A percentile compares a stretch with the other conserved stretches of the same genome.
Conservation (phyloP, 2,329 filamentous ascomycete species). For the Chaetomiaceae sp. region DNA sequence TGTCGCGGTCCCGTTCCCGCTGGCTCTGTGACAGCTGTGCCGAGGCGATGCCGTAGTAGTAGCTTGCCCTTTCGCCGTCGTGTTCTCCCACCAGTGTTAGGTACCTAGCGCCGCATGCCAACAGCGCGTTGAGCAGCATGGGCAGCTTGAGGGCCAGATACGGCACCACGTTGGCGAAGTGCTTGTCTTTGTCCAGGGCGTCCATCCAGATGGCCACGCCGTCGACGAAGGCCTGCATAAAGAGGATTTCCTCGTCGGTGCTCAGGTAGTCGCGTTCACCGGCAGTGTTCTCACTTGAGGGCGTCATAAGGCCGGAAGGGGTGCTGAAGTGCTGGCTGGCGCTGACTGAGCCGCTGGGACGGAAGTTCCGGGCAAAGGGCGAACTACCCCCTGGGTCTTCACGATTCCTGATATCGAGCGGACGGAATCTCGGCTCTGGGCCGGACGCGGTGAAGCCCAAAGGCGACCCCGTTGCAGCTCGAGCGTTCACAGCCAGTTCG, state of each 20-base stretch:
- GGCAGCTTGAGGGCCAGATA: slow-evolving; percentile 77
- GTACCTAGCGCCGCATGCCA: slow-evolving; percentile 85
- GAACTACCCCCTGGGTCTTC: slow-evolving; percentile 25
- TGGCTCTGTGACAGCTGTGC: slow-evolving; percentile 70
- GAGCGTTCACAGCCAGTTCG: background rate
- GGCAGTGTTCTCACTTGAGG: slow-evolving; percentile 37
- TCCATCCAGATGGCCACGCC: slow-evolving; percentile 95
- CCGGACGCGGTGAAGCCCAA: background rate
- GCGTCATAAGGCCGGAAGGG: slow-evolving; percentile 36
- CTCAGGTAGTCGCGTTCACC: slow-evolving; percentile 60
- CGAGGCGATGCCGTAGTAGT: slow-evolving; percentile 84
- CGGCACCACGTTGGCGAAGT: slow-evolving; percentile 81
- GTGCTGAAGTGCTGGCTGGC: slow-evolving; percentile 31
- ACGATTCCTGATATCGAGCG: slow-evolving; percentile 31
- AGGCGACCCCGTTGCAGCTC: background rate
- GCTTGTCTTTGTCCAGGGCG: slow-evolving; percentile 76
- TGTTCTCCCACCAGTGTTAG: slow-evolving; percentile 67
- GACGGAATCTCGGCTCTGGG: slow-evolving; percentile 20
- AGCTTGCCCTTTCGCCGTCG: slow-evolving; percentile 70
- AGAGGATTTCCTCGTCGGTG: slow-evolving; percentile 73
- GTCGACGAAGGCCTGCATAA: slow-evolving; percentile 88
- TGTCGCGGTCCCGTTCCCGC: slow-evolving; percentile 81
- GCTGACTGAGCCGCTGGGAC: slow-evolving; percentile 25
- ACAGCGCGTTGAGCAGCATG: slow-evolving; percentile 82
- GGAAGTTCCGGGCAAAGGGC: slow-evolving; percentile 24